phyloP scores from a whole-genome alignment of 441 rosid genomes.

The Euphorbia schlechtendalii region DNA sequence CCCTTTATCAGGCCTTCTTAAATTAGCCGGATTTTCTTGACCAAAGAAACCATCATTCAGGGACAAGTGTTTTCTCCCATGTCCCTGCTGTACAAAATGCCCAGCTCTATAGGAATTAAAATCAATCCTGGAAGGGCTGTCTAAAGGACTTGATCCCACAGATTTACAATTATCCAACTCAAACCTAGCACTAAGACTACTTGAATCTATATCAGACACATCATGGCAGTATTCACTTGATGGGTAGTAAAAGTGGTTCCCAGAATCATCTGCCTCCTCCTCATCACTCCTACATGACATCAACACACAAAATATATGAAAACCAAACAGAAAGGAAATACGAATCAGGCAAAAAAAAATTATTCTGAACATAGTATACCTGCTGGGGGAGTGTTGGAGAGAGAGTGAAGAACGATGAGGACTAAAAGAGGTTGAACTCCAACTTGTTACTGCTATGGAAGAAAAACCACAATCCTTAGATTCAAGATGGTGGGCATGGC shows the following conservation, averaged over 20 bases:
- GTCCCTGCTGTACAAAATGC: slow-evolving; percentile 60
- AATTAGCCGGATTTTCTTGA: slow-evolving; percentile 47
- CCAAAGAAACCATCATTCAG: slow-evolving; percentile 42
- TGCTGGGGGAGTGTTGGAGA: slow-evolving; percentile 48
- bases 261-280: slow-evolving; percentile 55
- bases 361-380: too few relatives aligned
- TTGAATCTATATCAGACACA: slow-evolving; percentile 65
- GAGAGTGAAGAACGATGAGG: slow-evolving; percentile 38
- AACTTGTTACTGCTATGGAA: slow-evolving; percentile 25
- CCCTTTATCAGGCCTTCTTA: slow-evolving; percentile 45
- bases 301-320: neutral
- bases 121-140: slow-evolving; percentile 87
- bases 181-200: slow-evolving; percentile 74
- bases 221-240: slow-evolving; percentile 57
- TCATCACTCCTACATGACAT: slow-evolving; percentile 61
- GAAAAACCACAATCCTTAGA: slow-evolving; percentile 45
- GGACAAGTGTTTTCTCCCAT: slow-evolving; percentile 52
- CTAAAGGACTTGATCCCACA: slow-evolving; percentile 74
- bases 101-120: slow-evolving; percentile 67
- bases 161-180: slow-evolving; percentile 67
- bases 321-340: neutral
- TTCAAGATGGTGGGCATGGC: slow-evolving; percentile 40
- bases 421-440: slow-evolving; percentile 39
- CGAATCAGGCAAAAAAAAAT: too few relatives aligned
- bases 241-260: slow-evolving; percentile 56